Evolutionary conservation across 495 filamentous ascomycete species (phyloP).

Genomic region (Aspergillus leporis): DNA sequence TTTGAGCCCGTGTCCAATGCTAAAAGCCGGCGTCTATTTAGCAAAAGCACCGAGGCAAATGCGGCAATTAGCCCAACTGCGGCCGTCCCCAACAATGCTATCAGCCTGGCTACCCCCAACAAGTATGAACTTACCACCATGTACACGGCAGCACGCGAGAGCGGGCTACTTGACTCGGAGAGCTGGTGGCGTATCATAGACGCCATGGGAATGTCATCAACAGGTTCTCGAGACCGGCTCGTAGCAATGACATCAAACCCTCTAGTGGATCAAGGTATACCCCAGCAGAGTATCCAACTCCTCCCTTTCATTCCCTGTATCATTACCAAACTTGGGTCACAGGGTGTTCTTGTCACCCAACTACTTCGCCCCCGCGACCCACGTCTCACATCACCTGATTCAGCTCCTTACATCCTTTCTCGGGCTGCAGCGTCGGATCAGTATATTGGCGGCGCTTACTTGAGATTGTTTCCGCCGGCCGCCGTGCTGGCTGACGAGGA

Average conservation of each 20-base stretch:
- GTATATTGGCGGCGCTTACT: slow-evolving; percentile 76
- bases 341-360: slow-evolving; percentile 77
- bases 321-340: slow-evolving; percentile 76
- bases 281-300: slow-evolving; percentile 81
- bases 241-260: slow-evolving; percentile 55
- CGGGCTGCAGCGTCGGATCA: slow-evolving; percentile 50
- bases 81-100: slow-evolving; percentile 58
- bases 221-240: slow-evolving; percentile 64
- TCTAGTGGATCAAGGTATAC: slow-evolving; percentile 77
- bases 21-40: slow-evolving; percentile 74
- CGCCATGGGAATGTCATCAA: slow-evolving; percentile 58
- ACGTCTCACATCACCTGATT: slow-evolving; percentile 58
- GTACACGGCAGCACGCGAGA: slow-evolving; percentile 61
- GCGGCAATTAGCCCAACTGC: slow-evolving; percentile 32
- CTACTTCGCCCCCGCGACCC: slow-evolving; percentile 64
- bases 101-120: slow-evolving; percentile 82
- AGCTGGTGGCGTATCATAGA: slow-evolving; percentile 81
- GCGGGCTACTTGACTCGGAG: slow-evolving; percentile 63
- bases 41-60: slow-evolving; percentile 21
- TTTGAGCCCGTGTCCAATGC: slow-evolving; percentile 89
- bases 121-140: slow-evolving; percentile 75
- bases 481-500: slow-evolving; percentile 59
- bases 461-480: slow-evolving; percentile 72
- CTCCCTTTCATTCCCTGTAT: slow-evolving; percentile 84
- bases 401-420: slow-evolving; percentile 68